phyloP scores from a whole-genome alignment of 106 monocot species.

The Dendrobium officinale region DNA sequence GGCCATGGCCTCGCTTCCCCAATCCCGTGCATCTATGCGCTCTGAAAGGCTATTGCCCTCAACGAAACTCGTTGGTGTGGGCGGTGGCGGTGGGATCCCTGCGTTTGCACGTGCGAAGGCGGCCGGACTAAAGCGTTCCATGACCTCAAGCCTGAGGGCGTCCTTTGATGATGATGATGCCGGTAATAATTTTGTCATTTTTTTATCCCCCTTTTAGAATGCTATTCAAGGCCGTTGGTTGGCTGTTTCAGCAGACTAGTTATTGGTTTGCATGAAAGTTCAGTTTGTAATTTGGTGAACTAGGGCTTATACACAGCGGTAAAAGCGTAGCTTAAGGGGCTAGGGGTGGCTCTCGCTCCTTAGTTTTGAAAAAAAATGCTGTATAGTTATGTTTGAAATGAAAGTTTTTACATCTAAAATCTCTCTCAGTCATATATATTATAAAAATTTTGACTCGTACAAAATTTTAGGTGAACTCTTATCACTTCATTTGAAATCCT shows the following conservation, averaged over 20 bases:
- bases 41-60: constrained; percentile 22
- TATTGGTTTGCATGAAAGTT: not conserved
- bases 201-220: not conserved
- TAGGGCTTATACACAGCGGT: not conserved
- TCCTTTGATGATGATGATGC: constrained; percentile 24
- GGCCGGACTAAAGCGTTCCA: constrained; percentile 13
- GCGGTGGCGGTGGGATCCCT: constrained; percentile 12
- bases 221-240: too few species aligned
- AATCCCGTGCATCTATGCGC: constrained; percentile 25
- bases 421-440: too few species aligned
- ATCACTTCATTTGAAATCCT: too few species aligned
- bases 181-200: not conserved
- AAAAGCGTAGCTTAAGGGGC: not conserved
- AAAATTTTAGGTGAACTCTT: too few species aligned
- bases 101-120: constrained; percentile 16
- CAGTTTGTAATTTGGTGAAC: not conserved
- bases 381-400: not conserved
- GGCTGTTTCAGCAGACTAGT: too few species aligned
- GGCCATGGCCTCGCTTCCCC: not conserved
- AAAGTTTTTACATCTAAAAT: not conserved
- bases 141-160: constrained; percentile 6
- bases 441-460: too few species aligned
- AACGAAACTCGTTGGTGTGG: not conserved
- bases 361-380: too few species aligned
- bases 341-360: too few species aligned